Base-by-base conservation (phyloP, 1,139 yeast species). In the Protomyces inundatus region DNA sequence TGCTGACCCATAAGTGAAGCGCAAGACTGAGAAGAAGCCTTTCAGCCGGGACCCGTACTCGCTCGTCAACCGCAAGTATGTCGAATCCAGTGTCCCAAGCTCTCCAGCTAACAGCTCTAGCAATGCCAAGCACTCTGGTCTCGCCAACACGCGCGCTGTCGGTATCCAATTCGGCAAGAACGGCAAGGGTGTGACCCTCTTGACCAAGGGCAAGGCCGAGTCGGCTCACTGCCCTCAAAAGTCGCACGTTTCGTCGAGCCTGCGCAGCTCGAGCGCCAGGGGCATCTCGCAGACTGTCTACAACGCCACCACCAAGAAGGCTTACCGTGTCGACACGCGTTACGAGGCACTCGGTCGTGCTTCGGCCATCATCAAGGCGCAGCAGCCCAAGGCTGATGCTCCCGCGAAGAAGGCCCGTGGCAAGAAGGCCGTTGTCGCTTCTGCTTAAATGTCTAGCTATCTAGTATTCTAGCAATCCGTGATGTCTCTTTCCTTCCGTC, bases 41-140 rank as follows among this genome's bases (percentile, higher is more conserved):
- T 76, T 79, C 74, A 79, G 82, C 69, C 73, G 76, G 66, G 84
- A 81, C 75, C 82, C 83, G 70, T 74, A 80, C 71, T 80, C 80
- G 77, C 74, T 77, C 69, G 72, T 77, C 67, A 80, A 79, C 71
- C 74, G 75, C 71, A 77, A 80, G 39, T 36, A 36, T 3, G 39
- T 36, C 39, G 39, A 23, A 2, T 23, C 3, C 12, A 80, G 12
- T 9, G 3, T 36, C 12, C 39, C 12, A 36, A 12, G 39, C 39
- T 36, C 9, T 36, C 1, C 2, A 12, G 39, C 39, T 36, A 36
- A 36, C 39, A 36, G 23, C 23, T 36, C 39, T 36, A 36, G 39
- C 56, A 73, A 79, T 71, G 75, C 74, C 74, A 70, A 75, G 71
- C 74, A 78, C 68, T 76, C 81, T 66, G 82, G 84, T 71, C 74